Base-by-base conservation (phyloP, 2,329 filamentous ascomycete species). In the Paraconiothyrium sp. region DNA sequence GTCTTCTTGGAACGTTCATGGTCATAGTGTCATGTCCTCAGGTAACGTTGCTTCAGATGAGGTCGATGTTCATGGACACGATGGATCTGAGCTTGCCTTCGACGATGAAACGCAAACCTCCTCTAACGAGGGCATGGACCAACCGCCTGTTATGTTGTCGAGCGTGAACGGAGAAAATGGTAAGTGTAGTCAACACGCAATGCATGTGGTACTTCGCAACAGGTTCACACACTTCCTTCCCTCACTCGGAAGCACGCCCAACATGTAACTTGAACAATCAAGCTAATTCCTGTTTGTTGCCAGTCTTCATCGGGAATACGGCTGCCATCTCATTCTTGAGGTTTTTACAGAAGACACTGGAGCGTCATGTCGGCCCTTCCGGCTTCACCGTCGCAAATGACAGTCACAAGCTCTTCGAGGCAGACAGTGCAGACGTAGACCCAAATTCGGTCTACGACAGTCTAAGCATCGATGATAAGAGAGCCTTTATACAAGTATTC, bases 261-360 rank as follows among this genome's bases (percentile, higher is more conserved):
- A 16, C n/a, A 41, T 8, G 13, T 6, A 24, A 27, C 2, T 47
- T 4, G 44, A 27, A 47, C 4, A 24, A 6, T 74, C 41, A 75
- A 51, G 7, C 20, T 5, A 2, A 39, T 9, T 7, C 13, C 10
- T 51, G 16, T 27, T 54, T n/a, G 6, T 41, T 44, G 10, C 20
- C 46, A 85, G 81, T 85, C 0, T 85, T 82, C 54, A 78, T 85
- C 51, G 81, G 83, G n/a, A 77, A 81, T n/a, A 82, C 81, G 10
- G 83, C 84, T 1, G 82, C 84, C 0, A 74, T 88, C 14, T 87
- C 86, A 0, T 88, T 88, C 60, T 73, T 88, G 0, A 84, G 87
- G 59, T 80, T 86, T 39, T 76, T 86, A 14, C 80, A 84, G 14
- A 78, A 83, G 13, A 80, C 79, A 2, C 69, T 83, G 64, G 81